Evolutionary conservation across 139 green algal genomes (phyloP).

Genomic region (Chlorella sp.): DNA sequence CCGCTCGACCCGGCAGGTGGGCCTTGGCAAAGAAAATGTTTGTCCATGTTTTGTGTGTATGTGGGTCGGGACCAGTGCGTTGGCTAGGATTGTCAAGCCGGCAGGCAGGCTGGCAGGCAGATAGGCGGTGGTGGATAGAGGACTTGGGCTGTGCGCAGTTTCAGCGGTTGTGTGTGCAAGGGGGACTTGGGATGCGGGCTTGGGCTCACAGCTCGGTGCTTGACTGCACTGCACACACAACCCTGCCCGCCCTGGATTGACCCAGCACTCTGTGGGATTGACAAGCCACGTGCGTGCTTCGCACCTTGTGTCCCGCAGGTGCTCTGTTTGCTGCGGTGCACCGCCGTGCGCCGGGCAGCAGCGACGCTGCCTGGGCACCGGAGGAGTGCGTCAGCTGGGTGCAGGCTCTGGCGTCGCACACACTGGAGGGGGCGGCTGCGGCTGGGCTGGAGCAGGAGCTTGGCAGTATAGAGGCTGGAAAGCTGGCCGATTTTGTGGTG

Average conservation of each 20-base stretch:
- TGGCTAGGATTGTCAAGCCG: too few relatives aligned
- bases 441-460: slow-evolving; percentile 37
- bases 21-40: neutral
- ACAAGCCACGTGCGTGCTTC: neutral
- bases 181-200: neutral
- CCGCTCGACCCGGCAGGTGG: slow-evolving; percentile 55
- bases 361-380: neutral
- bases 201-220: too few relatives aligned
- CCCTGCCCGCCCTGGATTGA: too few relatives aligned
- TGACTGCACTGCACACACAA: too few relatives aligned
- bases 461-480: slow-evolving; percentile 38
- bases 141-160: neutral
- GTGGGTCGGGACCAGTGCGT: too few relatives aligned
- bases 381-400: slow-evolving; percentile 42
- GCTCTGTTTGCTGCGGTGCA: slow-evolving; percentile 44
- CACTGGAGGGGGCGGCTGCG: slow-evolving; percentile 26
- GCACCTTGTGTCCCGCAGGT: neutral
- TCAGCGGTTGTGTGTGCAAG: neutral
- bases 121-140: neutral
- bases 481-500: slow-evolving; percentile 70
- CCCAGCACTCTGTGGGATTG: too few relatives aligned
- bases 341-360: slow-evolving; percentile 23
- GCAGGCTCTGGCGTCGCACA: slow-evolving; percentile 60
- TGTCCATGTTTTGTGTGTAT: too few relatives aligned
- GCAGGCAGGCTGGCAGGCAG: neutral